Base-by-base conservation (phyloP, 2,329 filamentous ascomycete species). In the Ambrosiella beaveri region DNA sequence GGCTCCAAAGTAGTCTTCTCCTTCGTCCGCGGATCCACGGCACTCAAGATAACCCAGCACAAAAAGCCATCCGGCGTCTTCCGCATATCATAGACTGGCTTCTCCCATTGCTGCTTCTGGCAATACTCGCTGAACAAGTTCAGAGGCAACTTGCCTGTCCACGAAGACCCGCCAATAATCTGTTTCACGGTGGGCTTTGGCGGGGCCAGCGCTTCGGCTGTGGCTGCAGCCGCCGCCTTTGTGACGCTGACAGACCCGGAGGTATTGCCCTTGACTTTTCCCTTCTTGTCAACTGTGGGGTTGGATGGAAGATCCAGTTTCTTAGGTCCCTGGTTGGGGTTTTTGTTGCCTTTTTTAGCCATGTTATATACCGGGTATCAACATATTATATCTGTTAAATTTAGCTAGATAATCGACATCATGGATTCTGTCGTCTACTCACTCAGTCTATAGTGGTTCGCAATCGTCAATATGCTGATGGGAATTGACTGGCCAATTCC, bases 61-160 rank as follows among this genome's bases (percentile, higher is more conserved):
- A 86, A 83, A 69, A 83, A 88, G 27, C 86, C 88, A 57, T 86
- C 84, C 11, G 79, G 74, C 35, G 79, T 80, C 75, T 85, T 88
- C 63, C 75, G 79, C 76, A 88, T 88, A 63, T 85, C 85, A 69
- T 95, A 98, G 62, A 95, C 90, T 1, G 91, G 91, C 68, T 84
- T 91, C 63, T 88, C 86, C 93, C 93, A 98, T 68, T 88, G 88
- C 69, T 95, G 87, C 70, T 91, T 94, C 71, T 95, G 89, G 65
- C 90, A 96, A 71, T 95, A 87, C 74, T 97, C 93, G 40, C 86
- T 88, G 62, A 97, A 79, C 65, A 97, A 77, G 67, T 95, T 96
- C 63, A 96, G 86, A 1, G 93, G 93, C 38, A 98, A 74, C 69
- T 98, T 98, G 45, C 93, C 93, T 0, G 93, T 98, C 93, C 93